These are phyloP conservation scores for Dianthus caryophyllus DNA, from an alignment of 148 eudicot species.

Conservation along the genomic window DNA sequence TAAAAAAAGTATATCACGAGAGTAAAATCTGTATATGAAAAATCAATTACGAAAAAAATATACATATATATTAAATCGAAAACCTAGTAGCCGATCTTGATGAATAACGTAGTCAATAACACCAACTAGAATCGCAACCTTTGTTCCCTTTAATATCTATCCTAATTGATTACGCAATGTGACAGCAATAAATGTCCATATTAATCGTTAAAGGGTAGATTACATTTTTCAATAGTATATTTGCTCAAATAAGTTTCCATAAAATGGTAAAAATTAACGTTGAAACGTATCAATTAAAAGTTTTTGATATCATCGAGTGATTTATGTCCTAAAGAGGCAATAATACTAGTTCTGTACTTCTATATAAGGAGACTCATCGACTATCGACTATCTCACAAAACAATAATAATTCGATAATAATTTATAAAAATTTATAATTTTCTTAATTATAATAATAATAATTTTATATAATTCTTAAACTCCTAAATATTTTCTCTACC, in stretches of 20 bases:
- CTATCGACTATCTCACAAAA: not conserved
- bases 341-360: not conserved
- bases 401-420: conserved; percentile 1
- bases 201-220: conserved; percentile 7
- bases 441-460: no score
- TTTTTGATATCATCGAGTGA: not conserved
- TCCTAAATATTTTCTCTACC: conserved; percentile 13
- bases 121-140: conserved; percentile 9
- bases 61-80: not conserved
- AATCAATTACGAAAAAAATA: no score
- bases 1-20: no score
- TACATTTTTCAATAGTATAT: conserved; percentile 1
- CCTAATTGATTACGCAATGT: conserved; percentile 3
- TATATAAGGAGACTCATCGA: conserved; percentile 14
- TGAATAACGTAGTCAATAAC: conserved; percentile 1
- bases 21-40: no score
- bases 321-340: not conserved
- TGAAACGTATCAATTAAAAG: not conserved
- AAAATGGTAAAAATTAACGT: not conserved
- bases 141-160: not conserved
- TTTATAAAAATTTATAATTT: no score
- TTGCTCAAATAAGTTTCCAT: not conserved
- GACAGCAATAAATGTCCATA: conserved; percentile 12
- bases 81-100: not conserved
- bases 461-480: no score